Base-by-base conservation (phyloP, 306 rosid genomes). In the Canavalia gladiata region DNA sequence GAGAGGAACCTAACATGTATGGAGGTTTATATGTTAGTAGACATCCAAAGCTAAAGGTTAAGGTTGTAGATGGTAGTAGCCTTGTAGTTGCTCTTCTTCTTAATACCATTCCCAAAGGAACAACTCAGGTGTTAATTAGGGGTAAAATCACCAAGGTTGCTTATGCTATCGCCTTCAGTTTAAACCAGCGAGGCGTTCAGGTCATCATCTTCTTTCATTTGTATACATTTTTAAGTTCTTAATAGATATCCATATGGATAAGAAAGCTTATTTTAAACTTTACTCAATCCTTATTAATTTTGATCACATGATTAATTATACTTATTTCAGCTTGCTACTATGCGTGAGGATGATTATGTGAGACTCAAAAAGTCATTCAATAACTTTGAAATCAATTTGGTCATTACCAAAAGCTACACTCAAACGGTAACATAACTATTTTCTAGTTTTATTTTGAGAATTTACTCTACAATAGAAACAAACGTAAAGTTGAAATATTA, bases 21-120 rank as follows among this genome's bases (percentile, higher is more conserved):
- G 98, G 97, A 62, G 92, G 85, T 1, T 34, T 87, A 34, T 94
- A 87, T 59, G 81, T 90, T 35, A 70, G 57, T 0, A 89, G 73
- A 72, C 35, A 87, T 76, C 95, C 97, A 39, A 46, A 84, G 56
- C 81, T 94, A 4, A 88, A 82, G 11, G 79, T 92, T 30, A 94
- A 75, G 84, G 45, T 94, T 72, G 98, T 94, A 2, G 98, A 94
- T 87, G 97, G 94, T 1, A 90, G 95, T 25, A 89, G 92, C 66
- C 84, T 92, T 10, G 92, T 84, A 4, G 94, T 81, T 74, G 94
- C 90, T 52, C 29, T 87, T 39, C 77, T 94, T 28, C 83, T 92
- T 11, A 86, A 92, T 63, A 84, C 7, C 65, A 87, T 92, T 81
- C 95, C 92, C 0, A 86, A 90, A 71, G 89, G 82, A 52, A 87